phyloP scores from a whole-genome alignment of 176 grass and related monocot genomes.

The Dendrocalamus sinicus region DNA sequence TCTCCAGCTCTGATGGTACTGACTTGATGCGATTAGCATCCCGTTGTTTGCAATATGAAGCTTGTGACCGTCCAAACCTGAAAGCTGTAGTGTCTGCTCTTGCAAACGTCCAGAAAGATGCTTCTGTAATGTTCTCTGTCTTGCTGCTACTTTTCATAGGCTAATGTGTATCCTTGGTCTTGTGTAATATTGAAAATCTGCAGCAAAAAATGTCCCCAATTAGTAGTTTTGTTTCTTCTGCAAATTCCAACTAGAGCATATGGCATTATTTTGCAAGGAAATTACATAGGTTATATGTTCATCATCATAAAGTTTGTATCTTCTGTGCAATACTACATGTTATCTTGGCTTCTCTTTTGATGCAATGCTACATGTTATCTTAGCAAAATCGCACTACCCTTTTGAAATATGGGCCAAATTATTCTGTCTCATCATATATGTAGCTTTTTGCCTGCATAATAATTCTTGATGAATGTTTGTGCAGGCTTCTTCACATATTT shows the following conservation, averaged over 20 bases:
- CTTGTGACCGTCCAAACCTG: constrained; percentile 73
- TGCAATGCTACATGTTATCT: not conserved
- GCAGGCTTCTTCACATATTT: constrained; percentile 64
- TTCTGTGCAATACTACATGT: constrained; percentile 17
- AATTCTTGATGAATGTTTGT: constrained; percentile 28
- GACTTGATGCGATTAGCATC: constrained; percentile 79
- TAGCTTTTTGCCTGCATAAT: constrained; percentile 13
- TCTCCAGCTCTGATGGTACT: constrained; percentile 75
- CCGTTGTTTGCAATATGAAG: constrained; percentile 82
- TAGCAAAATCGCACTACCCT: not conserved
- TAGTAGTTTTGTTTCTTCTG: constrained; percentile 22
- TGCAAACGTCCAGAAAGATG: constrained; percentile 74
- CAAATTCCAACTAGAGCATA: constrained; percentile 21
- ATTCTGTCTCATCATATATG: not conserved
- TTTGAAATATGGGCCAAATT: not conserved
- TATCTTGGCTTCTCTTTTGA: not conserved
- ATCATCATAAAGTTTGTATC: constrained; percentile 5
- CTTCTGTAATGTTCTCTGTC: constrained; percentile 58
- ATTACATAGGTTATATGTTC: constrained; percentile 20
- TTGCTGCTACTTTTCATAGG: constrained; percentile 1
- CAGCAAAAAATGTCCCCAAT: not conserved
- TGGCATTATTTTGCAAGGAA: constrained; percentile 12
- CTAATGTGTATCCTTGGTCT: constrained; percentile 23
- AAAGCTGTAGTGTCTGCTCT: constrained; percentile 74
- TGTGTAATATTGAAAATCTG: constrained; percentile 1